phyloP scores from a whole-genome alignment of 257 asterid species.

The Agastache rugosa region DNA sequence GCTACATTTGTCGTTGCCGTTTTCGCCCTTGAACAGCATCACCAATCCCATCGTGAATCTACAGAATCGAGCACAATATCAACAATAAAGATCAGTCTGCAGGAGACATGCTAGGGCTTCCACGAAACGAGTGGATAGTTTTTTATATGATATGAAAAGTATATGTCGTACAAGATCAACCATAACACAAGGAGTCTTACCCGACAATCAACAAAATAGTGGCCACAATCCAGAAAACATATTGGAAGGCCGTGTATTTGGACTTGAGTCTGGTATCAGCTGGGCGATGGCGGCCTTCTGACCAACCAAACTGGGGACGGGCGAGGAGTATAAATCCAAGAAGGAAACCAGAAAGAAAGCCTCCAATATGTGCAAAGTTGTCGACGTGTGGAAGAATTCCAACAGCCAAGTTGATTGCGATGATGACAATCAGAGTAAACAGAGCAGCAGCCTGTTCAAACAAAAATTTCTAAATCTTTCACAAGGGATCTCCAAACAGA shows the following conservation, averaged over 20 bases:
- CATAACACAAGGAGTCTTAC: constrained; percentile 50
- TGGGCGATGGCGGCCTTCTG: constrained; percentile 57
- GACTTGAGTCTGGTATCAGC: constrained; percentile 66
- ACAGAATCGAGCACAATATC: constrained; percentile 10
- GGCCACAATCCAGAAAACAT: constrained; percentile 55
- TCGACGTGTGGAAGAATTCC: constrained; percentile 91
- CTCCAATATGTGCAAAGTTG: constrained; percentile 92
- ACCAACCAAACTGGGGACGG: constrained; percentile 91
- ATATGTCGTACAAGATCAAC: neutral
- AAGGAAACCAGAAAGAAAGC: constrained; percentile 78
- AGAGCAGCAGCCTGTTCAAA: constrained; percentile 75
- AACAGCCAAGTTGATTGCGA: constrained; percentile 70
- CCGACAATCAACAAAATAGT: constrained; percentile 58
- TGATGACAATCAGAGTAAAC: constrained; percentile 73
- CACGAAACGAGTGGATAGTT: neutral
- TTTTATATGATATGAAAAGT: neutral
- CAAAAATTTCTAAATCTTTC: neutral
- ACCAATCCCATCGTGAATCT: constrained; percentile 72
- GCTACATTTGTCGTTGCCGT: constrained; percentile 68
- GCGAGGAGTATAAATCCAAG: constrained; percentile 76
- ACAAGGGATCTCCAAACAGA: neutral
- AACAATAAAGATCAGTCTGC: neutral
- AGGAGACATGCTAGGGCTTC: neutral
- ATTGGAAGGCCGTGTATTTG: constrained; percentile 71
- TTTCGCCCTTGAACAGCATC: constrained; percentile 79